Evolutionary conservation across 495 filamentous ascomycete species (phyloP).

Genomic region (Astrocystis sublimbata): DNA sequence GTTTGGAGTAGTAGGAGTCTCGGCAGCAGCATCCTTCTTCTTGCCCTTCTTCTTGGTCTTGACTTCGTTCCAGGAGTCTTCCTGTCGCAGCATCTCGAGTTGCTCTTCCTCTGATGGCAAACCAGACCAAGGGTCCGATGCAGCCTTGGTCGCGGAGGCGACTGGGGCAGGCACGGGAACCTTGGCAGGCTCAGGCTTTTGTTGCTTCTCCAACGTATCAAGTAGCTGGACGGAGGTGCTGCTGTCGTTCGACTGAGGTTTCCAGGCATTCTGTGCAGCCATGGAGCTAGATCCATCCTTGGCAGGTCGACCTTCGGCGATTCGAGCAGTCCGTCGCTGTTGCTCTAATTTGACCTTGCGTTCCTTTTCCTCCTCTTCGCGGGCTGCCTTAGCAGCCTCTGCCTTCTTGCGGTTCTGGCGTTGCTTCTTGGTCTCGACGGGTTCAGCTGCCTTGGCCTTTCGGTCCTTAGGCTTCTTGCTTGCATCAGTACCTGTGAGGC

Average conservation of each 20-base stretch:
- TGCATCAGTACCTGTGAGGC: slow-evolving; percentile 65
- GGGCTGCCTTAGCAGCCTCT: slow-evolving; percentile 68
- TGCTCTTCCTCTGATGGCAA: slow-evolving; percentile 86
- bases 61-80: slow-evolving; percentile 75
- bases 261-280: slow-evolving; percentile 54
- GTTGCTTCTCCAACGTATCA: slow-evolving; percentile 68
- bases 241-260: slow-evolving; percentile 59
- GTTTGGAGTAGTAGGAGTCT: slow-evolving; percentile 11
- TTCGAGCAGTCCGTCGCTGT: slow-evolving; percentile 75
- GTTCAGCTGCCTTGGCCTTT: slow-evolving; percentile 56
- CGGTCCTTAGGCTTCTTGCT: slow-evolving; percentile 62
- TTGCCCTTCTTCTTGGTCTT: slow-evolving; percentile 62
- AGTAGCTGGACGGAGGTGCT: slow-evolving; percentile 58
- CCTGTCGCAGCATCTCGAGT: slow-evolving; percentile 64
- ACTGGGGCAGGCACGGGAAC: slow-evolving; percentile 16
- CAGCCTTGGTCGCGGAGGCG: slow-evolving; percentile 27
- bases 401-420: slow-evolving; percentile 81
- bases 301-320: slow-evolving; percentile 74
- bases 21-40: slow-evolving; percentile 39
- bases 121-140: slow-evolving; percentile 53
- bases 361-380: slow-evolving; percentile 73
- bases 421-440: slow-evolving; percentile 83
- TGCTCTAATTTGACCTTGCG: slow-evolving; percentile 72
- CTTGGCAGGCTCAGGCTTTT: slow-evolving; percentile 31
- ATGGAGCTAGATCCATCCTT: slow-evolving; percentile 65